Percentiles rank a stretch among this genome's conserved stretches.
Evolutionary conservation across 139 green algal genomes (phyloP).

Genomic region (Coelastrella sp.): DNA sequence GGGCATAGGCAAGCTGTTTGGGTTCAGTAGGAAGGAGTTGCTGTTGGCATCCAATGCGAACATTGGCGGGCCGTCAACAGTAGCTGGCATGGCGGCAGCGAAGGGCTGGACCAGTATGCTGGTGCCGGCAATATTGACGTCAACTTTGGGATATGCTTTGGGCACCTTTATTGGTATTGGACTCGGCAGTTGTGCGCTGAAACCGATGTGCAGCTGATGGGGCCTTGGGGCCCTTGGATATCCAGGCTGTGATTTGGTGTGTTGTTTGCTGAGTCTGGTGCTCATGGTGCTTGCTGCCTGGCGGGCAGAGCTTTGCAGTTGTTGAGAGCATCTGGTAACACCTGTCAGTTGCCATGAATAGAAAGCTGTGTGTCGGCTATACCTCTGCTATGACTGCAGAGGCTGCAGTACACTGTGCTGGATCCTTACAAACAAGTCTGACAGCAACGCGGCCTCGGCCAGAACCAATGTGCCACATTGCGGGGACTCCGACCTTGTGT

Average conservation of each 20-base stretch:
- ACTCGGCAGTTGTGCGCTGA: constrained; percentile 60
- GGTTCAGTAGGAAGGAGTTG: constrained; percentile 75
- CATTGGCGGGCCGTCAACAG: constrained; percentile 75
- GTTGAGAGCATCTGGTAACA: no score
- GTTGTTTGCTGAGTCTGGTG: neutral
- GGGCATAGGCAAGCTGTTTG: constrained; percentile 65
- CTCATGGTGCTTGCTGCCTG: neutral
- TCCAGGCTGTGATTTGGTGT: neutral
- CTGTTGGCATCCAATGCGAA: constrained; percentile 94
- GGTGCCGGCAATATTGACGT: constrained; percentile 88
- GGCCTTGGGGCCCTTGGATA: neutral
- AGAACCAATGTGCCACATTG: no score
- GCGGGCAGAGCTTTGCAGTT: no score
- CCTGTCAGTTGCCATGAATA: no score
- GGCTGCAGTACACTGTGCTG: neutral
- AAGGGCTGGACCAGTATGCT: constrained; percentile 87
- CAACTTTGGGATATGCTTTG: constrained; percentile 89
- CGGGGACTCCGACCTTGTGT: no score
- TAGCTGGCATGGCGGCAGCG: constrained; percentile 91
- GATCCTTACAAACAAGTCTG: no score
- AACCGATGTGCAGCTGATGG: constrained; percentile 37
- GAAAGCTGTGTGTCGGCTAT: neutral
- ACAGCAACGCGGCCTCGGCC: no score
- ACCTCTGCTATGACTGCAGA: neutral
- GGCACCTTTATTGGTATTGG: constrained; percentile 81